Conservation (phyloP, 2,329 filamentous ascomycete genomes). For the Botrytis sinoallii region DNA sequence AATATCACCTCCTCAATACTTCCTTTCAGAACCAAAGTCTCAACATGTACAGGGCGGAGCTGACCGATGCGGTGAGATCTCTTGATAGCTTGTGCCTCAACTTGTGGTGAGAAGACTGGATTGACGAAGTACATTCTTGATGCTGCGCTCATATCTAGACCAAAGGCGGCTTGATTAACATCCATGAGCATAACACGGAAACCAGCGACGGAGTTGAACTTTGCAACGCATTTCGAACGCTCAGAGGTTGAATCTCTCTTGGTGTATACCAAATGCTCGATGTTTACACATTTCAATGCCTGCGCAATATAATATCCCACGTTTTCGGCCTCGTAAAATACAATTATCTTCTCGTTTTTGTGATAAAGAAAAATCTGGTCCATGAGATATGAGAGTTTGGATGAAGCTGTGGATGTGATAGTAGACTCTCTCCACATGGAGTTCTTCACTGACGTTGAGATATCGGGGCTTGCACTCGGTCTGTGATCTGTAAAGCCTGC, state of each 20-base stretch:
- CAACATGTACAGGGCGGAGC: slow-evolving; percentile 72
- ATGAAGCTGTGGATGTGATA: slow-evolving; percentile 74
- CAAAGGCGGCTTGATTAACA: slow-evolving; percentile 82
- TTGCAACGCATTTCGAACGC: slow-evolving; percentile 71
- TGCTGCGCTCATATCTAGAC: slow-evolving; percentile 78
- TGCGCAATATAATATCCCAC: slow-evolving; percentile 82
- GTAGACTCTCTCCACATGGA: not conserved
- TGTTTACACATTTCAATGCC: slow-evolving; percentile 69
- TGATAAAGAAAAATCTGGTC: slow-evolving; percentile 68
- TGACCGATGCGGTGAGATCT: slow-evolving; percentile 87
- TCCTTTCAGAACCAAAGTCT: slow-evolving; percentile 76
- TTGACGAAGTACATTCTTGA: slow-evolving; percentile 87
- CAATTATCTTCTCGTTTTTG: slow-evolving; percentile 74
- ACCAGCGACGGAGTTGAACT: slow-evolving; percentile 57
- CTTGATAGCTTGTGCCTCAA: slow-evolving; percentile 89
- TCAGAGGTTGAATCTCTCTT: slow-evolving; percentile 57
- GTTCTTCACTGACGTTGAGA: not conserved
- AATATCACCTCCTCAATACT: slow-evolving; percentile 83
- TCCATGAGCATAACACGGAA: slow-evolving; percentile 80
- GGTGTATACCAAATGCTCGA: slow-evolving; percentile 65
- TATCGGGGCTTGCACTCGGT: not conserved
- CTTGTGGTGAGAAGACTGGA: slow-evolving; percentile 78
- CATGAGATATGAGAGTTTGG: slow-evolving; percentile 83
- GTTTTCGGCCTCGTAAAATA: slow-evolving; percentile 91
- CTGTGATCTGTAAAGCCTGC: slow-evolving; percentile 26